These are phyloP conservation scores for Prillingera fragicola DNA, from an alignment of 1,284 basidiomycete species.

Conservation along the genomic window DNA sequence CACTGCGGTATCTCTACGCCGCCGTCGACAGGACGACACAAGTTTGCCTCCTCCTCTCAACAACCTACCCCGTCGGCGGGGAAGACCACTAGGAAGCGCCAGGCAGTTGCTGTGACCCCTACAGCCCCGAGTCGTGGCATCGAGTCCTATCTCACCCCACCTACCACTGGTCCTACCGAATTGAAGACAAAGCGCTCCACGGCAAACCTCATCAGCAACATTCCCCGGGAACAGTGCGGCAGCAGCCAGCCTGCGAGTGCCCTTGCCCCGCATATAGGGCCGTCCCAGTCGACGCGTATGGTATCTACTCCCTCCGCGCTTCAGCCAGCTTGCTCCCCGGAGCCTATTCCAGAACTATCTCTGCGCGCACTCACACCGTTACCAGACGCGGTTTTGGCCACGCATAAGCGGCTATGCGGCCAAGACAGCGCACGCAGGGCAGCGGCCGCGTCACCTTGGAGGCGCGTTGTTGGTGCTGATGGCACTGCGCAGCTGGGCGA, in stretches of 20 bases:
- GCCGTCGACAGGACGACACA: constrained; percentile 10
- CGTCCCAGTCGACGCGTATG: no score
- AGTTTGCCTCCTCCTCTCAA: background rate
- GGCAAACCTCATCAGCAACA: background rate
- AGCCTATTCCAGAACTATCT: no score
- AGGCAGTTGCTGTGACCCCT: constrained; percentile 1
- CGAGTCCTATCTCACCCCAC: constrained; percentile 11
- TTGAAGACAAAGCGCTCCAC: background rate
- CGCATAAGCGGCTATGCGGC: constrained; percentile 24
- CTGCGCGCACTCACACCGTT: no score
- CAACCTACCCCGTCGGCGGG: background rate
- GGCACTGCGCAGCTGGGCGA: background rate
- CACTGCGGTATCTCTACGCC: constrained; percentile 27
- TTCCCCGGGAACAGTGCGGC: background rate
- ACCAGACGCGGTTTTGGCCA: constrained; percentile 20
- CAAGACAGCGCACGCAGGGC: constrained; percentile 16
- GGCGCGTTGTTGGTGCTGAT: background rate
- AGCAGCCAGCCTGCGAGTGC: background rate
- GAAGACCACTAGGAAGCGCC: background rate
- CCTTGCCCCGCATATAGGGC: no score
- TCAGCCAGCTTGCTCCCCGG: background rate
- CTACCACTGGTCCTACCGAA: background rate
- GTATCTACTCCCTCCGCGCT: background rate
- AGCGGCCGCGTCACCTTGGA: constrained; percentile 16
- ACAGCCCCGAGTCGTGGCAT: constrained; percentile 3